Evolutionary conservation across 208 protist species (phyloP).

Genomic region (Lotmaria passim): DNA sequence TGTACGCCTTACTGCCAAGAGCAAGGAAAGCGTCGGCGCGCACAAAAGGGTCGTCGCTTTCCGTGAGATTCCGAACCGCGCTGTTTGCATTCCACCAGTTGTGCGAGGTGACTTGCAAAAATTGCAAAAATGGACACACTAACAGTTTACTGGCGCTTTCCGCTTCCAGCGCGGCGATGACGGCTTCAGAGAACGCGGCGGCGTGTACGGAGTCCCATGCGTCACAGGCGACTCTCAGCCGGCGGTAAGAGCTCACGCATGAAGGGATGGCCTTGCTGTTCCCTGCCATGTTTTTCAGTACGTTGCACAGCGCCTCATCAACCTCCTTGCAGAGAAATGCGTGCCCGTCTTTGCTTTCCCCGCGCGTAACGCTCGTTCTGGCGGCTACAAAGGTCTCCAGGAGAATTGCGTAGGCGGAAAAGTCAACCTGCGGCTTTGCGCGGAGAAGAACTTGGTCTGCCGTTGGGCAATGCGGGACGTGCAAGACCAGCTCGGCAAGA

Average conservation of each 20-base stretch:
- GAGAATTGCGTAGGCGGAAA: slow-evolving; percentile 16
- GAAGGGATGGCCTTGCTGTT: slow-evolving; percentile 20
- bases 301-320: background rate
- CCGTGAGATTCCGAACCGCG: slow-evolving; percentile 12
- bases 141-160: slow-evolving; percentile 21
- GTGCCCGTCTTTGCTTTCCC: background rate
- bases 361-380: background rate
- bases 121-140: slow-evolving; percentile 31
- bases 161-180: background rate
- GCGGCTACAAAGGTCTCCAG: slow-evolving; percentile 18
- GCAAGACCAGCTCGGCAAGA: background rate
- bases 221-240: background rate
- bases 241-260: slow-evolving; percentile 26
- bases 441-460: slow-evolving; percentile 9
- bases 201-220: slow-evolving; percentile 15
- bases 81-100: background rate
- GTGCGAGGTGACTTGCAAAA: slow-evolving; percentile 25
- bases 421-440: slow-evolving; percentile 20
- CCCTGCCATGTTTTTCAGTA: background rate
- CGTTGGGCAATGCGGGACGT: slow-evolving; percentile 5
- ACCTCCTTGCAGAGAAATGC: slow-evolving; percentile 15
- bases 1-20: background rate
- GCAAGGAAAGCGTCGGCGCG: slow-evolving; percentile 29
- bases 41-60: slow-evolving; percentile 29
- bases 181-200: background rate